Conservation (phyloP, 208 protist species). For the Willaertia magna region DNA sequence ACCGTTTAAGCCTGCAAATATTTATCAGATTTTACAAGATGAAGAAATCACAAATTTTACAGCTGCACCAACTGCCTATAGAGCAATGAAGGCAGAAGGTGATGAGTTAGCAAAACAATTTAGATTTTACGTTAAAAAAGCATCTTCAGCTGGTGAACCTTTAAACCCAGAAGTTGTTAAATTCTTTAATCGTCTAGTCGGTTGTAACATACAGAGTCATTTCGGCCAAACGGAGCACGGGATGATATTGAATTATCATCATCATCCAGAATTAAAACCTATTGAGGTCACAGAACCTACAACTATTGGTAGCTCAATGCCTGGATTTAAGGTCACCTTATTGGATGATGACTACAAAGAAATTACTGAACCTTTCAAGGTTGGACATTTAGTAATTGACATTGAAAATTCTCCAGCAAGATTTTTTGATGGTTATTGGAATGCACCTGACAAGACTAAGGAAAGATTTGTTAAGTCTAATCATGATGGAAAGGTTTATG, state of each 20-base stretch:
- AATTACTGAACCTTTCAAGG: neutral
- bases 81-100: neutral
- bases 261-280: neutral
- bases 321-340: neutral
- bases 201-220: neutral
- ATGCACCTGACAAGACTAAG: neutral
- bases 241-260: neutral
- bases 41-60: neutral
- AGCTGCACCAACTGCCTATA: neutral
- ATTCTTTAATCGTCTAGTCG: neutral
- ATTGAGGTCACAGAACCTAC: too few relatives aligned
- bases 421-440: conserved; percentile 11
- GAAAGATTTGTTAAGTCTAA: neutral
- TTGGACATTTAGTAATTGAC: neutral
- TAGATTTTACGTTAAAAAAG: neutral
- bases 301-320: conserved; percentile 1
- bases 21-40: neutral
- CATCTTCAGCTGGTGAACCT: neutral
- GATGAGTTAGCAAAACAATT: neutral
- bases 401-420: neutral
- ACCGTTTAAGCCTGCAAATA: neutral
- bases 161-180: neutral
- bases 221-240: conserved; percentile 10
- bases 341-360: neutral
- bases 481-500: neutral